A percentile compares a stretch with the other conserved stretches of the same genome.
These are phyloP conservation scores for Citrus medica DNA, from an alignment of 345 rosid genomes.

Conservation along the genomic window DNA sequence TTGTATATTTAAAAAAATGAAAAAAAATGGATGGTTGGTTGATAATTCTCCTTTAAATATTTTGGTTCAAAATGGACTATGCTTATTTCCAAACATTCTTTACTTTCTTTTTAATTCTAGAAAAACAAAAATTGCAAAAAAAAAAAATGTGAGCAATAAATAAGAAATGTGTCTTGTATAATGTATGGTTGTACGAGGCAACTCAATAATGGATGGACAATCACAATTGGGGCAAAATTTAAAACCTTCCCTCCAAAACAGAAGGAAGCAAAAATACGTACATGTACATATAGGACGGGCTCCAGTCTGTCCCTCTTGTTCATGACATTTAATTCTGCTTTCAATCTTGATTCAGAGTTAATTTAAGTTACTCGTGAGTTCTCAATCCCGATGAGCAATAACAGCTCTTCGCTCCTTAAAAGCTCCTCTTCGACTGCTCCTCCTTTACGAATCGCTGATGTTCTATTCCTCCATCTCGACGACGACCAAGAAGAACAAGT, in stretches of 20 bases:
- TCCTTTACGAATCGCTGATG: slow-evolving; percentile 31
- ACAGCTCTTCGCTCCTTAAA: neutral
- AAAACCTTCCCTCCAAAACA: slow-evolving; percentile 31
- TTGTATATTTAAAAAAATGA: too few relatives aligned
- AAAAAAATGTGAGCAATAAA: neutral
- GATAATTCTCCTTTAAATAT: too few relatives aligned
- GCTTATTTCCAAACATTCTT: too few relatives aligned
- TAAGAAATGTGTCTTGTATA: neutral
- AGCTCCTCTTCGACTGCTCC: neutral
- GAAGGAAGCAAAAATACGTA: neutral
- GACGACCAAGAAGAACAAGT: neutral
- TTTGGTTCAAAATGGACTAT: too few relatives aligned
- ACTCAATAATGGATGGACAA: too few relatives aligned
- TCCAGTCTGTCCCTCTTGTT: neutral
- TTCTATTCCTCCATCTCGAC: slow-evolving; percentile 4
- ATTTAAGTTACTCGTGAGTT: neutral
- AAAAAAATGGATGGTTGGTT: accelerated
- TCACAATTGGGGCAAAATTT: neutral
- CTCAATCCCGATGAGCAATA: slow-evolving; percentile 8
- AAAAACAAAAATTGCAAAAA: neutral
- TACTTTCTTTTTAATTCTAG: too few relatives aligned
- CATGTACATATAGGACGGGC: neutral
- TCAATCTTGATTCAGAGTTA: neutral
- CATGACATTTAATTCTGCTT: slow-evolving; percentile 12
- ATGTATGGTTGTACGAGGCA: too few relatives aligned